These are phyloP conservation scores for Kwoniella dendrophila DNA, from an alignment of 768 basidiomycete species.

Conservation along the genomic window DNA sequence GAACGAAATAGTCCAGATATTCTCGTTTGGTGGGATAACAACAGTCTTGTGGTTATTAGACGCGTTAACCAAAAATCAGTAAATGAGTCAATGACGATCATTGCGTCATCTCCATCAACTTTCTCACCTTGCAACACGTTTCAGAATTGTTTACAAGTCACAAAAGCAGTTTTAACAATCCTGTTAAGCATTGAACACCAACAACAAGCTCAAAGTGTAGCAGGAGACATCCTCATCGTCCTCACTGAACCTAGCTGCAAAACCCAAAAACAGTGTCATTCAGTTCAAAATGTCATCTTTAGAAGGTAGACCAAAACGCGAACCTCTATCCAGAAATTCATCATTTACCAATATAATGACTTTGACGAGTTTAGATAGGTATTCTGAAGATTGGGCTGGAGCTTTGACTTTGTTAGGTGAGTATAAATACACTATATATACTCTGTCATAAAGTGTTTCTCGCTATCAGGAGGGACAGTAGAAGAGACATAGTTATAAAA, in stretches of 20 bases:
- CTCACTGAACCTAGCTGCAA: too few species aligned
- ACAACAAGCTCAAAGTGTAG: too few species aligned
- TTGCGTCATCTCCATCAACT: constrained; percentile 17
- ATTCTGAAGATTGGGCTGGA: constrained; percentile 64
- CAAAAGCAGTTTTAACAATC: too few species aligned
- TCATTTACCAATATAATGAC: constrained; percentile 29
- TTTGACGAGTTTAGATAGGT: constrained; percentile 45
- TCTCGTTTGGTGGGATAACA: too few species aligned
- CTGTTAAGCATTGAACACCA: too few species aligned
- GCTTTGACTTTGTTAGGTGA: constrained; percentile 84
- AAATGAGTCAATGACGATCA: constrained; percentile 8
- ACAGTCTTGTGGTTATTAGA: background rate
- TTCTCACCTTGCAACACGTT: background rate
- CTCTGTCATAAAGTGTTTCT: background rate
- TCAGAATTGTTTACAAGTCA: too few species aligned
- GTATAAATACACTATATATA: constrained; percentile 31
- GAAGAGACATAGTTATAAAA: too few species aligned
- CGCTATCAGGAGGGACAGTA: too few species aligned
- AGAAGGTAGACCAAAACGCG: background rate
- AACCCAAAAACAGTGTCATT: too few species aligned
- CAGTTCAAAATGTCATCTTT: background rate
- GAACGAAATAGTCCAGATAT: too few species aligned
- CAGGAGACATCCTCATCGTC: too few species aligned
- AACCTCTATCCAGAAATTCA: constrained; percentile 27
- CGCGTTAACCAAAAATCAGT: too few species aligned